These are phyloP conservation scores for Tolypocladium cylindrosporum DNA, from an alignment of 2,329 filamentous ascomycete species.

Conservation along the genomic window DNA sequence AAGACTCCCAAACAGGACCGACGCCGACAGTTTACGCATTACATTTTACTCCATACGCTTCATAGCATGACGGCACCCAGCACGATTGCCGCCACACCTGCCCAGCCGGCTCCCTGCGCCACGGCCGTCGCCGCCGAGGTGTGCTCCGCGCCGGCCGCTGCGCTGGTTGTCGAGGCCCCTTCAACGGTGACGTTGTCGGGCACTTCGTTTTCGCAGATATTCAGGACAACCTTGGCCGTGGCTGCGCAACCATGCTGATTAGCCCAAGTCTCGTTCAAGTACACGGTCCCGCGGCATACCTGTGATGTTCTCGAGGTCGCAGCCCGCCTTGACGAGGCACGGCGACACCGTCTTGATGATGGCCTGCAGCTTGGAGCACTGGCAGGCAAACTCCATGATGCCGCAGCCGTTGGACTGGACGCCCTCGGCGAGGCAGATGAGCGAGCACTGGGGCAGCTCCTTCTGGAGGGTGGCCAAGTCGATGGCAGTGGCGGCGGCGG, in stretches of 20 bases:
- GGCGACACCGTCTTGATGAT: conserved; percentile 22
- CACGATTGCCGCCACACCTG: not conserved
- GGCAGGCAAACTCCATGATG: conserved; percentile 24
- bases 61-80: not conserved
- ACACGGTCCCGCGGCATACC: conserved; percentile 13
- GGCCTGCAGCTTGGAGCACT: conserved; percentile 23
- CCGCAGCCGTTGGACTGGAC: conserved; percentile 22
- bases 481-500: conserved; percentile 7
- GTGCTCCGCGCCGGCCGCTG: not conserved
- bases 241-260: not conserved
- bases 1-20: not conserved
- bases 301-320: conserved; percentile 22
- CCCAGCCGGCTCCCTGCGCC: not conserved
- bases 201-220: conserved; percentile 1
- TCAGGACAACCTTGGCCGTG: conserved; percentile 1
- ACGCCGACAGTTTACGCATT: not conserved
- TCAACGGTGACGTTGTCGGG: not conserved
- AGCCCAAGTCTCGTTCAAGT: not conserved
- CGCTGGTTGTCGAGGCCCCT: not conserved
- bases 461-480: conserved; percentile 8
- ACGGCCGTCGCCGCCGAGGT: not conserved
- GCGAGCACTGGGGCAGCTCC: conserved; percentile 27
- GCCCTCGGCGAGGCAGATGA: conserved; percentile 23
- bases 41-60: not conserved
- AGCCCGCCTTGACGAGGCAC: conserved; percentile 25